phyloP scores from a whole-genome alignment of 2,329 filamentous ascomycete genomes.

The Colletotrichum tabaci region DNA sequence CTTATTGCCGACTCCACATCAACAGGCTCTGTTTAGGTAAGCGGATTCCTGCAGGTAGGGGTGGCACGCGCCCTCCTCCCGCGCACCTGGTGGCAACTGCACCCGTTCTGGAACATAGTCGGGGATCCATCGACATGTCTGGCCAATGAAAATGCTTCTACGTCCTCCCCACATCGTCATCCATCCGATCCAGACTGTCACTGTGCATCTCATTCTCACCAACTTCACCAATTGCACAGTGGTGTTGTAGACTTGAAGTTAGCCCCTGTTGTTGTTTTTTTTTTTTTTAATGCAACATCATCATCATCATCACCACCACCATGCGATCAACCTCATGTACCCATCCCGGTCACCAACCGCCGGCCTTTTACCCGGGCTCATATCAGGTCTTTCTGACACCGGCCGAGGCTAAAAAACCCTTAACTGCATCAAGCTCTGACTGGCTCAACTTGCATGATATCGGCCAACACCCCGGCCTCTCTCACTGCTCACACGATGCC shows the following conservation, averaged over 20 bases:
- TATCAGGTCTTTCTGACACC: not conserved
- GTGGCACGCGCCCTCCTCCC: constrained; percentile 17
- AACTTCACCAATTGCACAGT: too few species aligned
- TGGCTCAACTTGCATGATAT: not conserved
- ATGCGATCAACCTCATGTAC: not conserved
- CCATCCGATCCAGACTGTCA: constrained; percentile 5
- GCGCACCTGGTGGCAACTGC: constrained; percentile 19
- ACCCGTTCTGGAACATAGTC: constrained; percentile 3
- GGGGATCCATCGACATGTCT: not conserved
- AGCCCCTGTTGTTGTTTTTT: not conserved
- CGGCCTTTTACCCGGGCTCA: not conserved
- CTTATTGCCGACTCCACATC: not conserved
- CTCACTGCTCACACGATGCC: not conserved
- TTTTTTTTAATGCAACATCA: not conserved
- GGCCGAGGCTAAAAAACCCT: not conserved
- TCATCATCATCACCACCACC: not conserved
- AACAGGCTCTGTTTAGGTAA: not conserved
- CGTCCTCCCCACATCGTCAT: not conserved
- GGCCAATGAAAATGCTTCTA: not conserved
- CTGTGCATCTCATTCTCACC: not conserved
- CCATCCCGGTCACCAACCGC: not conserved
- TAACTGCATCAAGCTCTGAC: not conserved
- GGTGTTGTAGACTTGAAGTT: too few species aligned
- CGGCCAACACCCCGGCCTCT: not conserved
- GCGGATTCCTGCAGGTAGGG: not conserved